phyloP scores from a whole-genome alignment of 345 rosid genomes.

The Rhizophora mangle region DNA sequence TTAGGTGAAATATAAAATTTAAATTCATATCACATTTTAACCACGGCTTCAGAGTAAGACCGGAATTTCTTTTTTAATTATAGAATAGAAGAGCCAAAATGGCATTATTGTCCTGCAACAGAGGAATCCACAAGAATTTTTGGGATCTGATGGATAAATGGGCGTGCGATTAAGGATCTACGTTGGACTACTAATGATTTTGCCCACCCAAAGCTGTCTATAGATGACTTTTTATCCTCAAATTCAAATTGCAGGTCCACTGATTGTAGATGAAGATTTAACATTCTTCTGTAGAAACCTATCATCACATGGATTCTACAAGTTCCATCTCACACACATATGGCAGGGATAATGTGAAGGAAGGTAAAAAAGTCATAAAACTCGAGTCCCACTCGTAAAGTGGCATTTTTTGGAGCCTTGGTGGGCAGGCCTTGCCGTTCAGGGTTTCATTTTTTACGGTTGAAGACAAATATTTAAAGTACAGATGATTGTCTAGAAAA shows the following conservation, averaged over 20 bases:
- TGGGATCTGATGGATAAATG: conserved; percentile 8
- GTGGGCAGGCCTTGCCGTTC: too few relatives aligned
- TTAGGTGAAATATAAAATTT: too few relatives aligned
- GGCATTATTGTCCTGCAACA: background rate
- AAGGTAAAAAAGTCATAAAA: too few relatives aligned
- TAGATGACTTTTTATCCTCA: background rate
- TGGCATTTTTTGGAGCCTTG: too few relatives aligned
- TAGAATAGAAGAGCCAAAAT: background rate
- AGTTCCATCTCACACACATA: background rate
- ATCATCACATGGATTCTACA: background rate
- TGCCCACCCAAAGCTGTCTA: conserved; percentile 4
- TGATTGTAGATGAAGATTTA: background rate
- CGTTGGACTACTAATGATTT: conserved; percentile 20
- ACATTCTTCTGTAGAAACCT: background rate
- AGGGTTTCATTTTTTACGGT: background rate
- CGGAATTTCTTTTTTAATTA: background rate
- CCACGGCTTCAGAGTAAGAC: conserved; percentile 2
- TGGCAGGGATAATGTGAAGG: background rate
- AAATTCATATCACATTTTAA: background rate
- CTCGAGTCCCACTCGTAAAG: too few relatives aligned
- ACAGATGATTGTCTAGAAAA: background rate
- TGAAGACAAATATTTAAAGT: background rate
- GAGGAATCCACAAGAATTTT: background rate
- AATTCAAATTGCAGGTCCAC: conserved; percentile 7
- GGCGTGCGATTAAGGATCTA: background rate